These are phyloP conservation scores for Linum lewisii DNA, from an alignment of 345 rosid species.

Conservation along the genomic window DNA sequence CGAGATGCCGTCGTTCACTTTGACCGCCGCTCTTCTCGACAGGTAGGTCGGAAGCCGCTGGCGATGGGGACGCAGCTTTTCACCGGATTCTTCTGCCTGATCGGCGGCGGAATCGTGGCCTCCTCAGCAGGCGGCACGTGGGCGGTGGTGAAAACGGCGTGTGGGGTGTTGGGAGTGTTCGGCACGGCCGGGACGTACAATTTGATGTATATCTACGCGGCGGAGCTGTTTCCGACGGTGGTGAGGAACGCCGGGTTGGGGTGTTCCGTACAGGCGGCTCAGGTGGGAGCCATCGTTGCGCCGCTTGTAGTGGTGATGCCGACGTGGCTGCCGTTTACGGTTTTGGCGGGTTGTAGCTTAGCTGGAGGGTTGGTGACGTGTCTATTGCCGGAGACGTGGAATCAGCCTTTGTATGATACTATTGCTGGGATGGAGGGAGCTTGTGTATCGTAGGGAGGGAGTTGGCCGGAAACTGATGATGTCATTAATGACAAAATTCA, in stretches of 20 bases:
- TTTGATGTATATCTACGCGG: slow-evolving; percentile 43
- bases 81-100: slow-evolving; percentile 39
- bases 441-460: too few species aligned
- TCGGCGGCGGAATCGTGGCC: slow-evolving; percentile 23
- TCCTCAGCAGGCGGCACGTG: slow-evolving; percentile 26
- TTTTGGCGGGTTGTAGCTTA: slow-evolving; percentile 44
- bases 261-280: slow-evolving; percentile 41
- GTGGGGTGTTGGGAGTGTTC: slow-evolving; percentile 46
- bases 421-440: slow-evolving; percentile 35
- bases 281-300: slow-evolving; percentile 70
- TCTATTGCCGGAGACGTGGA: slow-evolving; percentile 54
- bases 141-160: slow-evolving; percentile 41
- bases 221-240: slow-evolving; percentile 68
- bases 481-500: too few species aligned
- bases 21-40: slow-evolving; percentile 38
- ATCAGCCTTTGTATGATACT: slow-evolving; percentile 61
- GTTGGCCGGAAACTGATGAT: too few species aligned
- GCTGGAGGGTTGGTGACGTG: slow-evolving; percentile 42
- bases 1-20: slow-evolving; percentile 70
- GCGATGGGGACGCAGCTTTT: slow-evolving; percentile 37
- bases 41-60: slow-evolving; percentile 42
- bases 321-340: slow-evolving; percentile 41
- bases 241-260: slow-evolving; percentile 65
- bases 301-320: slow-evolving; percentile 49
- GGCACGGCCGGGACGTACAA: slow-evolving; percentile 52